Evolutionary conservation across 176 grass and related monocot genomes (phyloP), one percentile per base, ranked within the genome.

Genomic region (Raddia guianensis): DNA sequence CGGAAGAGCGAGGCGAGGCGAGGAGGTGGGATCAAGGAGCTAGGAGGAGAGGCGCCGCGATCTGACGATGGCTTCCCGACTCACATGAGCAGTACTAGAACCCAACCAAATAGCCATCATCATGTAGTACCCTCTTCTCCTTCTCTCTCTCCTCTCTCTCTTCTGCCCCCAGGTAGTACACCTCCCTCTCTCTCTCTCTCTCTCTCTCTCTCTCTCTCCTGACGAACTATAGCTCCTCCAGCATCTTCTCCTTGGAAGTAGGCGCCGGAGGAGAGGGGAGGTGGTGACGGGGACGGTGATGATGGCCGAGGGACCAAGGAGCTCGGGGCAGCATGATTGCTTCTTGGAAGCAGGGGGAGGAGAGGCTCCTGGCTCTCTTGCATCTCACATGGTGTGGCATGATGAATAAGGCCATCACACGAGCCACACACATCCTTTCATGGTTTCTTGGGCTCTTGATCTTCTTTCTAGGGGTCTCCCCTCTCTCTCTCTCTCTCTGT

Each of bases 21-120:
- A 40, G 37, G 37, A 40, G 43, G 43, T 81, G 40, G 59, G 10
- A 58, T 27, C 3, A 1, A 40, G 37, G 37, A 40, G 43, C 53
- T 81, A 48, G 59, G 10, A 58, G 43, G 50, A 16, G 34, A 68
- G 32, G 67, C 55, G 83, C 88, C 68, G 37, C 45, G 79, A 86
- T 86, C 62, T 90, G 88, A 79, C 78, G 68, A 90, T 90, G 78
- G 74, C n/a, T 74, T 90, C 83, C 82, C 82, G 79, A 90, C 83
- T 70, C 66, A 42, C 52, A 45, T 3, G 82, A 70, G 19, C 8
- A 34, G 52, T 15, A 76, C 63, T 46, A 66, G 65, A 82, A 70
- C 63, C 68, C 65, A 85, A 78, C 87, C 68, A 62, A 18, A 83
- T 37, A 52, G 77, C 70, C 77, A 72, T 81, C 83, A 73, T 69